These are phyloP conservation scores for Raphanus hybrid DNA, from an alignment of 441 rosid genomes.

Conservation along the genomic window DNA sequence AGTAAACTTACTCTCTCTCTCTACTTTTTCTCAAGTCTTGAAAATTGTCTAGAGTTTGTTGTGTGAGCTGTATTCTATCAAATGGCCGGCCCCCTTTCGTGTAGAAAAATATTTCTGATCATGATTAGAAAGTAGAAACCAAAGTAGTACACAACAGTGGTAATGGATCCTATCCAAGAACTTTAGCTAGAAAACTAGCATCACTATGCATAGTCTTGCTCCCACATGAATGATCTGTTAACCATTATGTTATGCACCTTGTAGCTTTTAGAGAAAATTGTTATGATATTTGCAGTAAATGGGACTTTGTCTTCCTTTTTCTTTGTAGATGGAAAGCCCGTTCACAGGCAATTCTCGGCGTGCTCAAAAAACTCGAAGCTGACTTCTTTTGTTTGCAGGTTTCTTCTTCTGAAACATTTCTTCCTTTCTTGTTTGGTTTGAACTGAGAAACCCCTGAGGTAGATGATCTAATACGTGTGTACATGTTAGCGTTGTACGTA, in stretches of 20 bases:
- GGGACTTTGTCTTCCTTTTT: conserved; percentile 24
- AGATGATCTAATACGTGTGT: too few relatives aligned
- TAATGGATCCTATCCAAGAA: neutral
- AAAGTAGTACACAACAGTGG: neutral
- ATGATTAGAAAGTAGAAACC: too few relatives aligned
- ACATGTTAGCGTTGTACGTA: too few relatives aligned
- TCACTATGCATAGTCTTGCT: neutral
- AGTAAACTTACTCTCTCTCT: conserved; percentile 49
- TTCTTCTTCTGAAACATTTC: neutral
- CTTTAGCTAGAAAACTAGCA: neutral
- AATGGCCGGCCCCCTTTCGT: too few relatives aligned
- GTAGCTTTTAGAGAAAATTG: neutral
- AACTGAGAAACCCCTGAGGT: neutral
- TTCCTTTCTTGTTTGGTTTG: neutral
- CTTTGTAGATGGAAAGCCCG: conserved; percentile 82
- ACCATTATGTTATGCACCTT: too few relatives aligned
- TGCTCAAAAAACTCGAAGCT: conserved; percentile 62
- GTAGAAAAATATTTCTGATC: neutral
- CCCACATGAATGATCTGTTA: too few relatives aligned
- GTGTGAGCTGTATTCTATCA: neutral
- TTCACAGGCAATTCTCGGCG: conserved; percentile 67
- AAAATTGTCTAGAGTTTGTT: neutral
- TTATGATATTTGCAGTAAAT: neutral
- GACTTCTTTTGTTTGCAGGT: conserved; percentile 95
- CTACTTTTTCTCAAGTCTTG: too few relatives aligned